Percentiles rank a stretch among this genome's conserved stretches.
Conservation (phyloP, 352 stramenopile species). For the Globisporangium rhizosaccharum region DNA sequence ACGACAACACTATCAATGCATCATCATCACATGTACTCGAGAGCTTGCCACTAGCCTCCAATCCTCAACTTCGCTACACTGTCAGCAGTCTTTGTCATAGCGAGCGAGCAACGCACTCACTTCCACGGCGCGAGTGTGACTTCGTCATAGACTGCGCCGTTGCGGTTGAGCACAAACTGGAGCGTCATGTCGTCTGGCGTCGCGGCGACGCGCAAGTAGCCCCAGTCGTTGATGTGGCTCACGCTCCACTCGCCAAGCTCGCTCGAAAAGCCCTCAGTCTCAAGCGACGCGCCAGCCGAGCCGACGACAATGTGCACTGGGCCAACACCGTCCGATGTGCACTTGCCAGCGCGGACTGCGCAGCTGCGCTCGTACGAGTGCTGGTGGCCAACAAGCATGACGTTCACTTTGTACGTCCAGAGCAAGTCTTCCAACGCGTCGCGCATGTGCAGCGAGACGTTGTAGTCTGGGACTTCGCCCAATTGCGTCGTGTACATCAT, state of each 20-base stretch:
- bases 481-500: conserved; percentile 88
- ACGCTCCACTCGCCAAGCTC: conserved; percentile 77
- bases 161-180: conserved; percentile 79
- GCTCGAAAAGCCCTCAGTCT: conserved; percentile 51
- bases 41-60: neutral
- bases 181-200: conserved; percentile 61
- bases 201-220: conserved; percentile 60
- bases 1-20: no score
- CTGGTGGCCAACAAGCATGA: conserved; percentile 90
- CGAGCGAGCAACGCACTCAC: conserved; percentile 10
- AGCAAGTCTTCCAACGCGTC: conserved; percentile 90
- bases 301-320: conserved; percentile 86
- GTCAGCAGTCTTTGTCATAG: no score
- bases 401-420: conserved; percentile 83
- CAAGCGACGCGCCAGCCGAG: conserved; percentile 75
- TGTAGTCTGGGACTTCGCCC: conserved; percentile 56
- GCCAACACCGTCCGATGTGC: conserved; percentile 55
- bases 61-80: neutral
- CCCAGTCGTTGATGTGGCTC: conserved; percentile 74
- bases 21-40: neutral
- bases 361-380: conserved; percentile 91
- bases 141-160: conserved; percentile 75
- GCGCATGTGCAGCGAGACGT: conserved; percentile 72
- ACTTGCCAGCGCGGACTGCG: conserved; percentile 67
- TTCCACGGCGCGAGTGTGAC: conserved; percentile 54